Base-by-base conservation (phyloP, 2,329 filamentous ascomycete genomes). In the Xylaria hypoxylon region DNA sequence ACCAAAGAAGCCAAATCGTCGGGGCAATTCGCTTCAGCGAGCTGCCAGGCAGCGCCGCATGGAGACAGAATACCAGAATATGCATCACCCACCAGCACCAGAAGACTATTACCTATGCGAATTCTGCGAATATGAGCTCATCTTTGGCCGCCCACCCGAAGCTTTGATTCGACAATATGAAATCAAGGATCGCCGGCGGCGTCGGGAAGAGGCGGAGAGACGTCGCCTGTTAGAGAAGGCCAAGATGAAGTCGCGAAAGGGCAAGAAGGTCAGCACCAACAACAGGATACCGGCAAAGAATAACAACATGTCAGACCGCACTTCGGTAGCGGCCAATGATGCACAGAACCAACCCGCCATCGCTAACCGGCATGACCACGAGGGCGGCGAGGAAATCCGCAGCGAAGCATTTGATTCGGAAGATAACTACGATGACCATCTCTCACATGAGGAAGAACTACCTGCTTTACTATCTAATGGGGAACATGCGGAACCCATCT, bases 111-210 rank as follows among this genome's bases (percentile, higher is more conserved):
- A 94, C 92, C 94, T 98, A 52, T 99, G 96, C 80, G 93, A 97
- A 75, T 98, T 98, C 77, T 99, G 96, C 82, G 96, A 99, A 79
- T 99, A 97, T 77, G 95, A 98, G 80, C 89, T 89, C 59, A 97
- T 99, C 56, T 98, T 97, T 77, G 95, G 95, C n/a, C 86, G 86
- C 59, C 92, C 92, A 2, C 96, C 96, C 0, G 86, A 88, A 73
- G 93, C 93, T 56, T 82, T 99, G 61, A 96, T 98, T 69, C 88
- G 92, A 45, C 89, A 94, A 68, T 99, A 98, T 76, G 96, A 99
- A 80, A 92, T 95, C 77, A 97, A 97, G 78, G 96, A 97, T 76
- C 90, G 93, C 40, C 91, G 92, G 67, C 90, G 93, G 77, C 90
- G 93, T 55, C 92, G 93, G 74, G 89, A 94, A 70, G 85, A 95